Evolutionary conservation across 2,329 filamentous ascomycete species (phyloP).

Genomic region (Tolypocladium tropicale): DNA sequence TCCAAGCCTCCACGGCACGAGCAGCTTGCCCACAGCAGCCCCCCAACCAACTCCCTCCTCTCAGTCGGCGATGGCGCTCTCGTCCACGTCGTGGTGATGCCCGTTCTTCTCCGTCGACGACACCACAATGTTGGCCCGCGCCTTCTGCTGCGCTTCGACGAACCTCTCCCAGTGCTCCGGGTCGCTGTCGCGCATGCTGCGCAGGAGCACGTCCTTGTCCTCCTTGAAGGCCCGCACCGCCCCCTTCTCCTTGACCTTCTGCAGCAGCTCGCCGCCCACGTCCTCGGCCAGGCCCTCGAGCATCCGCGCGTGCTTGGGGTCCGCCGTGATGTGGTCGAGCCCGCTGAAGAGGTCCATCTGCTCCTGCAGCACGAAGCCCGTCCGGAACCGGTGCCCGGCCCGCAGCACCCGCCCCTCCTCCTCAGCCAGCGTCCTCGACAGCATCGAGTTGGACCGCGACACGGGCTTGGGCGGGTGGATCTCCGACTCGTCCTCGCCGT

Average conservation of each 20-base stretch:
- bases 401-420: conserved; percentile 48
- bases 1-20: too few relatives aligned
- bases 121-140: conserved; percentile 39
- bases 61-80: conserved; percentile 32
- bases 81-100: conserved; percentile 17
- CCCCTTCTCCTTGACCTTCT: conserved; percentile 45
- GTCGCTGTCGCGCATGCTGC: conserved; percentile 46
- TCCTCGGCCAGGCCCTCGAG: conserved; percentile 55
- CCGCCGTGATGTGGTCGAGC: conserved; percentile 37
- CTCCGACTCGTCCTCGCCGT: conserved; percentile 38
- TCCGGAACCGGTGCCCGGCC: conserved; percentile 46
- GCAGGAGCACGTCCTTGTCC: conserved; percentile 38
- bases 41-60: too few relatives aligned
- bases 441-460: conserved; percentile 41
- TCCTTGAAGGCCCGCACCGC: conserved; percentile 52
- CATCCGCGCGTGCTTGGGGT: conserved; percentile 39
- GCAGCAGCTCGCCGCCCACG: conserved; percentile 48
- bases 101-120: conserved; percentile 14
- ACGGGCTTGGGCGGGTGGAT: conserved; percentile 29
- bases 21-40: too few relatives aligned
- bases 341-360: conserved; percentile 38
- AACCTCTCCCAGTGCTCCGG: conserved; percentile 56
- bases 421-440: conserved; percentile 43
- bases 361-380: conserved; percentile 40
- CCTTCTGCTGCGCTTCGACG: conserved; percentile 50